Conservation (phyloP, 805 yeast genomes). For the Metschnikowia lochheadii region DNA sequence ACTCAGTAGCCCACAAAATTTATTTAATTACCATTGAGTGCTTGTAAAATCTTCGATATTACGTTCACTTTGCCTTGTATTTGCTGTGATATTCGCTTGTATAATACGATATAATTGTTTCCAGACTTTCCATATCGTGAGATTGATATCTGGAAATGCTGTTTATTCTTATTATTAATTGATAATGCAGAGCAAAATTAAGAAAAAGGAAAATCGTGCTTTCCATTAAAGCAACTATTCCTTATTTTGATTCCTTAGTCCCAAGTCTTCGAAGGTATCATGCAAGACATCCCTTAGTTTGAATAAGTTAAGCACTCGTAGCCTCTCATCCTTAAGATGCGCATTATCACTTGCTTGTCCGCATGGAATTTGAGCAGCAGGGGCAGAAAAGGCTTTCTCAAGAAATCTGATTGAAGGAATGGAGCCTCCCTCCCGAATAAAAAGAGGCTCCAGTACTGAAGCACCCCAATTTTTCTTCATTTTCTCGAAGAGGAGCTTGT, state of each 20-base stretch:
- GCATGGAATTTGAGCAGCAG: slow-evolving; percentile 94
- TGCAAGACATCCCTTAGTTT: slow-evolving; percentile 64
- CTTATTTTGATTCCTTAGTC: slow-evolving; percentile 7
- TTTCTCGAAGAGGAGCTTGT: slow-evolving; percentile 59
- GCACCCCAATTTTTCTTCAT: slow-evolving; percentile 68
- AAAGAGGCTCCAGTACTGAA: slow-evolving; percentile 57
- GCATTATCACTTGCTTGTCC: slow-evolving; percentile 96
- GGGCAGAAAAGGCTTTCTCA: slow-evolving; percentile 78
- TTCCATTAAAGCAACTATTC: not conserved
- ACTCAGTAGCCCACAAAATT: no score
- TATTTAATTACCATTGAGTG: no score
- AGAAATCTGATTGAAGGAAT: slow-evolving; percentile 85
- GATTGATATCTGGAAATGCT: no score
- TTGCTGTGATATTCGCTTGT: no score
- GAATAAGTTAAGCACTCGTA: slow-evolving; percentile 72
- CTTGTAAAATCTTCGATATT: no score
- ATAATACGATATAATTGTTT: no score
- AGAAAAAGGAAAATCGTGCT: no score
- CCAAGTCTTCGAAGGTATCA: slow-evolving; percentile 45
- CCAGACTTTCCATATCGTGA: no score
- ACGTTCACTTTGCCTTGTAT: no score
- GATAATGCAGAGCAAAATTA: no score
- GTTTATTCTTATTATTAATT: no score
- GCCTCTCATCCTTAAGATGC: slow-evolving; percentile 81
- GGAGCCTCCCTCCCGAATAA: slow-evolving; percentile 94